Percentiles rank a stretch among this genome's conserved stretches.
phyloP scores from a whole-genome alignment of 768 basidiomycete species.

The Heimioporus sp. region DNA sequence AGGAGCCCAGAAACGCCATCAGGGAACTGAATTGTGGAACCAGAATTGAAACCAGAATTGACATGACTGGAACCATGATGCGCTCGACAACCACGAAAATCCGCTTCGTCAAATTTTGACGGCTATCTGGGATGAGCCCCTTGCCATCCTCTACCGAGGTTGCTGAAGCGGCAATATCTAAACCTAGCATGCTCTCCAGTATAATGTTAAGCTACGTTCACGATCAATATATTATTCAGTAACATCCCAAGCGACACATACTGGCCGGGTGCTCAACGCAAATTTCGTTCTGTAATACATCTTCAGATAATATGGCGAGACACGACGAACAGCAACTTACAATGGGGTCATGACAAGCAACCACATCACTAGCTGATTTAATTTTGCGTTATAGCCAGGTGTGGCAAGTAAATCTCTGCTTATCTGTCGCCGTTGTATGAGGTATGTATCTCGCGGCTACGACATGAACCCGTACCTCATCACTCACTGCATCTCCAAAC shows the following conservation, averaged over 20 bases:
- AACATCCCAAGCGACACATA: constrained; percentile 32
- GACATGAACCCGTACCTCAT: constrained; percentile 56
- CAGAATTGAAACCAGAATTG: constrained; percentile 68
- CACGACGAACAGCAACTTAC: constrained; percentile 37
- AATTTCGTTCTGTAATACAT: constrained; percentile 69
- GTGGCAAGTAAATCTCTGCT: constrained; percentile 78
- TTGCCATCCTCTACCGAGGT: constrained; percentile 27
- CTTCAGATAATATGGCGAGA: constrained; percentile 13
- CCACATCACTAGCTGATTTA: constrained; percentile 81
- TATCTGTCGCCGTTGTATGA: constrained; percentile 46
- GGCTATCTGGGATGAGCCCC: constrained; percentile 9
- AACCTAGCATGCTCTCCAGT: constrained; percentile 72
- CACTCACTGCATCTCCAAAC: constrained; percentile 79
- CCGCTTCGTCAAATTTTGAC: constrained; percentile 30
- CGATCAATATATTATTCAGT: background rate
- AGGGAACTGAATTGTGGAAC: constrained; percentile 78
- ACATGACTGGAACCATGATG: constrained; percentile 51
- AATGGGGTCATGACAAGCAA: constrained; percentile 79
- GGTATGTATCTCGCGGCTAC: background rate
- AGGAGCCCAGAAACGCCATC: constrained; percentile 93
- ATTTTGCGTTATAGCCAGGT: constrained; percentile 62
- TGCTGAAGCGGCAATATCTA: constrained; percentile 41
- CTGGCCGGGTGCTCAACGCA: constrained; percentile 78
- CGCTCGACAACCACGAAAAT: constrained; percentile 53
- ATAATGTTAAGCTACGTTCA: constrained; percentile 70